phyloP scores from a whole-genome alignment of 1,139 yeast species.

The Taphrina flavorubra region DNA sequence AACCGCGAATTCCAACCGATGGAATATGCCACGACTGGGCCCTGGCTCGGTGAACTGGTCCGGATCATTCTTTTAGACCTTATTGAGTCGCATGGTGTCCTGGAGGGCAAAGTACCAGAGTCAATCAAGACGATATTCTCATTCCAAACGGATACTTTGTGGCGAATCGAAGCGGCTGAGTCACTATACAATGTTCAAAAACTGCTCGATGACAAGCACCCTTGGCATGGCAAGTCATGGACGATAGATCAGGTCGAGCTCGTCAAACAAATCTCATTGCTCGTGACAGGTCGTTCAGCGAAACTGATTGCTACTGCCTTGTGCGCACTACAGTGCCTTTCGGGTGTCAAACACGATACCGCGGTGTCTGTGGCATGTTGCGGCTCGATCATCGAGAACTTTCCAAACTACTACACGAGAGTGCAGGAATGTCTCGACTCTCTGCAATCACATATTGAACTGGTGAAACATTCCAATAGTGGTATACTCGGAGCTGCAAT shows the following conservation, averaged over 20 bases:
- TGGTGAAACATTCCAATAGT: conserved; percentile 28
- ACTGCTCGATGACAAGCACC: conserved; percentile 46
- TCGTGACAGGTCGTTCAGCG: conserved; percentile 80
- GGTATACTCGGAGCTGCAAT: conserved; percentile 33
- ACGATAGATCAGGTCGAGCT: conserved; percentile 50
- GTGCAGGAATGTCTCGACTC: conserved; percentile 50
- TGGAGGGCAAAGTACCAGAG: conserved; percentile 58
- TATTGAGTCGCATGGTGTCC: conserved; percentile 55
- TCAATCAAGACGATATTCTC: conserved; percentile 48
- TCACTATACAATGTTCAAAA: conserved; percentile 46
- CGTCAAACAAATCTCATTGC: conserved; percentile 69
- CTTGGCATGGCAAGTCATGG: conserved; percentile 43
- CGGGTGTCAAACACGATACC: too few relatives aligned
- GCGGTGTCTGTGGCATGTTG: conserved; percentile 70
- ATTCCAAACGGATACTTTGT: conserved; percentile 48
- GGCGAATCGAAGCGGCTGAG: conserved; percentile 48
- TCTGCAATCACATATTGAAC: conserved; percentile 45
- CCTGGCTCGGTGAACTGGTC: conserved; percentile 84
- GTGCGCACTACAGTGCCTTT: conserved; percentile 57
- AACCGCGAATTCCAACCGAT: conserved; percentile 83
- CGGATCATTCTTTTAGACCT: conserved; percentile 63
- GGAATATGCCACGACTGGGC: conserved; percentile 85
- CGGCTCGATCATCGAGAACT: conserved; percentile 86
- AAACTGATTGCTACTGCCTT: conserved; percentile 80
- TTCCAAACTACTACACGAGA: conserved; percentile 75